Conservation (phyloP, 208 protist species). For the Leishmania aethiopica region DNA sequence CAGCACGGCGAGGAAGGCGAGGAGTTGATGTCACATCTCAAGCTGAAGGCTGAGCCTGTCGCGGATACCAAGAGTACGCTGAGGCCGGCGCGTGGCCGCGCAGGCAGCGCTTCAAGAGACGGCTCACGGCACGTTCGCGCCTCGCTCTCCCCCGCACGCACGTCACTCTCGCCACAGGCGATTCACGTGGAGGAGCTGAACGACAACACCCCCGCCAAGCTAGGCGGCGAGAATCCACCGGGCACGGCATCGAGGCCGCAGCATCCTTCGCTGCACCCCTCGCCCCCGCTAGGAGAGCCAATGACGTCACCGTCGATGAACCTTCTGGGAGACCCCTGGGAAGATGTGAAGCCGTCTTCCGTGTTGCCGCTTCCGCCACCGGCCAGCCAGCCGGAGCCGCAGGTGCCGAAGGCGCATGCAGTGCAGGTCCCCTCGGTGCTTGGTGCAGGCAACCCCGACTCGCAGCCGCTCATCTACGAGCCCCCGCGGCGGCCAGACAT, state of each 20-base stretch:
- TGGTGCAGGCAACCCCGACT: slow-evolving; percentile 29
- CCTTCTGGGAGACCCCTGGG: slow-evolving; percentile 17
- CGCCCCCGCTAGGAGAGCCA: not conserved
- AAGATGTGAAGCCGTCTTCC: slow-evolving; percentile 9
- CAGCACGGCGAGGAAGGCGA: not conserved
- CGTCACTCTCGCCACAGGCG: not conserved
- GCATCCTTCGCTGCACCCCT: not conserved
- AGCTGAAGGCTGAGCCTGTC: not conserved
- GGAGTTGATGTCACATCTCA: not conserved
- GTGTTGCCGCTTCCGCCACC: not conserved
- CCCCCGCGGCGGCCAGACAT: slow-evolving; percentile 15
- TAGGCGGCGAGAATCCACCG: not conserved
- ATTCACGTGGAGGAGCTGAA: slow-evolving; percentile 8
- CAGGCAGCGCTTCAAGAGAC: slow-evolving; percentile 11
- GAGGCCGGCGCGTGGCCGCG: slow-evolving; percentile 1
- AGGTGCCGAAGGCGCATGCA: not conserved
- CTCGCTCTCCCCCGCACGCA: slow-evolving; percentile 8
- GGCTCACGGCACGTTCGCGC: not conserved
- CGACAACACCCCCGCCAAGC: not conserved
- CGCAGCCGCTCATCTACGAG: slow-evolving; percentile 41
- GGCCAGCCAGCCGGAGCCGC: not conserved
- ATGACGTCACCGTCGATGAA: not conserved
- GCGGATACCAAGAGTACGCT: not conserved
- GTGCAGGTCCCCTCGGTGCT: slow-evolving; percentile 19
- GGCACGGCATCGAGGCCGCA: not conserved